A percentile compares a stretch with the other conserved stretches of the same genome.
Conservation (phyloP, 208 protist species). For the Tritrichomonas foetus region DNA sequence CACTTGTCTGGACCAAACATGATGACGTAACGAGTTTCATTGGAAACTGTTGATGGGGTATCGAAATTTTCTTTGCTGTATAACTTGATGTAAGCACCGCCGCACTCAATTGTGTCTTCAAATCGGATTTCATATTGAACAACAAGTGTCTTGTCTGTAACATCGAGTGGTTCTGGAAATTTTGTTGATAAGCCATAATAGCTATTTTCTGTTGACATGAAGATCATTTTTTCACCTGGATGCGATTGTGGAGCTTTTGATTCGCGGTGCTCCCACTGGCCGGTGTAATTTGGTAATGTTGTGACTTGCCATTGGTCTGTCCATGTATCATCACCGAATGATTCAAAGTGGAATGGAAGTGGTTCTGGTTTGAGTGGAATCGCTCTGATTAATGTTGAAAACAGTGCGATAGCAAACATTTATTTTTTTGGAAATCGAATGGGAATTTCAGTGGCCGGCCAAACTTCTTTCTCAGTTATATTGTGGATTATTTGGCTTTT, state of each 20-base stretch:
- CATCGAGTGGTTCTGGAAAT: conserved; percentile 21
- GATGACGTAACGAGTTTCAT: conserved; percentile 53
- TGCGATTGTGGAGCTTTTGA: not conserved
- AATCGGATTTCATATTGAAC: conserved; percentile 55
- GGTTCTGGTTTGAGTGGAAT: not conserved
- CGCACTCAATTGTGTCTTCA: conserved; percentile 49
- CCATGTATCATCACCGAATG: not conserved
- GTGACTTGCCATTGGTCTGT: not conserved
- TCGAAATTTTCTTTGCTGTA: conserved; percentile 1
- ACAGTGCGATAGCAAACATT: too few relatives aligned
- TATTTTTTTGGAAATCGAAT: too few relatives aligned
- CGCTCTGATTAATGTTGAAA: too few relatives aligned
- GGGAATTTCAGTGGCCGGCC: too few relatives aligned
- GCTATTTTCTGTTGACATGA: not conserved
- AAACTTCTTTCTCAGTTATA: too few relatives aligned
- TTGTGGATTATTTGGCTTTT: too few relatives aligned
- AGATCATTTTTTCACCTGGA: conserved; percentile 22
- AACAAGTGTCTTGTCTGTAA: conserved; percentile 30
- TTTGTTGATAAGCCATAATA: conserved; percentile 37
- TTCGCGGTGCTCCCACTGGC: not conserved
- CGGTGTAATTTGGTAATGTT: conserved; percentile 26
- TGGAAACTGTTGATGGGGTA: not conserved
- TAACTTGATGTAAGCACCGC: conserved; percentile 60
- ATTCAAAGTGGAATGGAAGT: not conserved
- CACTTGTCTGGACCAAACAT: conserved; percentile 64